Evolutionary conservation across 2,329 filamentous ascomycete genomes (phyloP), one percentile per base, ranked within the genome.

Genomic region (Xylariomycetidae sp.): DNA sequence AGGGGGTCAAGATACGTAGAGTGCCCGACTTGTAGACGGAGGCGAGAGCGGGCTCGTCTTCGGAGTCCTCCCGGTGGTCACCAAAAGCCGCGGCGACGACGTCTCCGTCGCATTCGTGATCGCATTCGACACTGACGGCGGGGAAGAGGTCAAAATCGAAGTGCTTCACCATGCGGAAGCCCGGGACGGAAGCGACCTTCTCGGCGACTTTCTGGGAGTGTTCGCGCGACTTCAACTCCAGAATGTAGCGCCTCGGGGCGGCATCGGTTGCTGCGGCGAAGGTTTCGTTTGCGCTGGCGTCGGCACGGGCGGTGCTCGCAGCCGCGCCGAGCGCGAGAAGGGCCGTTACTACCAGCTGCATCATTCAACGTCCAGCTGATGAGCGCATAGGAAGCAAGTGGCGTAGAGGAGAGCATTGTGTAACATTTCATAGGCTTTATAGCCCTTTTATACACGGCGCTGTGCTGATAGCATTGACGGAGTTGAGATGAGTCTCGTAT

Each of bases 141-240:
- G 48, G 46, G 27, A 49, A 51, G 15, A 51, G 31, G 20, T 46
- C 43, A 2, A 42, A 43, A 31, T 51, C 46, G 30, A 51, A 49
- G 9, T 44, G 38, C 33, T 48, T 46, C 22, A 48, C 45, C 13
- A 49, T 34, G 15, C 34, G 41, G 6, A 49, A 31, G 12, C 48
- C 45, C 6, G 41, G 23, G 5, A 45, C 33, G 11, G 17, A 36
- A 9, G 38, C 34, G 18, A 45, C 36, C 20, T 38, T 46, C 2
- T 44, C 34, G 6, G 33, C 37, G 25, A 42, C 34, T 15, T 28
- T 38, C 11, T 41, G 29, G 29, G 36, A 23, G 4, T 40, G 42
- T 6, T 31, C 30, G 20, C 39, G 48, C 27, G 45, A 45, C 35
- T 43, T 44, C 16, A 49, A 30, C 32, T 51, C 48, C 18, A 51